Evolutionary conservation across 75 land plant genomes (phyloP), one percentile per base, ranked within the genome.

Genomic region (Ceratopteris richardii): DNA sequence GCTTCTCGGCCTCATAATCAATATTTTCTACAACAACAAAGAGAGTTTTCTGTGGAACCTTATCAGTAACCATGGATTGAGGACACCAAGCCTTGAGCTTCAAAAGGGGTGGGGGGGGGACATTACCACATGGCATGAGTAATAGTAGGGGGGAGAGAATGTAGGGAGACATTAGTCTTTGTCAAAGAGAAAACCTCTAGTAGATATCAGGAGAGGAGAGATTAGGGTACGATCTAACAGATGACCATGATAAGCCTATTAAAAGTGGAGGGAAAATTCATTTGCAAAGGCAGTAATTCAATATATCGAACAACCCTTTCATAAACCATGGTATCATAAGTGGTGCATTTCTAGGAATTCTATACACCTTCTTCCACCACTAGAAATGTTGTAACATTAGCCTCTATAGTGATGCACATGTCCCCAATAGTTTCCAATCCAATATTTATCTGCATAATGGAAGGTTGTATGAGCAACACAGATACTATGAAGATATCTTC

Each of bases 401-500:
- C 42, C 62, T 89, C 10, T 89, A 89, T 37, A 90, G 86, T 67
- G 86, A 82, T 71, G 76, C 90, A 26, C 95, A 89, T 66, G 71
- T 89, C 41, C 79, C 90, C 17, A 84, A 86, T 42, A 61, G 70
- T 21, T 89, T 86, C 56, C 28, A 82, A 24, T 91, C 95, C 0
- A 64, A 72, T 56, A 89, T 89, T 9, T 77, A 77, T 54, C 76
- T 86, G 24, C 63, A 79, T 12, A 70, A 67, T 37, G 85, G 82
- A 0, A 67, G 58, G n/a, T 46, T 60, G 1, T 68, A 83, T 54
- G 70, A 82, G 68, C 95, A 89, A 1, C 74, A 77, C 29, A 66
- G 90, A 41, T 86, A 87, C 52, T 89, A 91, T 90, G 95, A 89
- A 60, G 95, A 89, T 57, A 66, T 89, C n/a, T 89, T 77, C 57